These are phyloP conservation scores for Entomortierella beljakovae DNA, from an alignment of 192 early-diverging fungal species.

Conservation along the genomic window DNA sequence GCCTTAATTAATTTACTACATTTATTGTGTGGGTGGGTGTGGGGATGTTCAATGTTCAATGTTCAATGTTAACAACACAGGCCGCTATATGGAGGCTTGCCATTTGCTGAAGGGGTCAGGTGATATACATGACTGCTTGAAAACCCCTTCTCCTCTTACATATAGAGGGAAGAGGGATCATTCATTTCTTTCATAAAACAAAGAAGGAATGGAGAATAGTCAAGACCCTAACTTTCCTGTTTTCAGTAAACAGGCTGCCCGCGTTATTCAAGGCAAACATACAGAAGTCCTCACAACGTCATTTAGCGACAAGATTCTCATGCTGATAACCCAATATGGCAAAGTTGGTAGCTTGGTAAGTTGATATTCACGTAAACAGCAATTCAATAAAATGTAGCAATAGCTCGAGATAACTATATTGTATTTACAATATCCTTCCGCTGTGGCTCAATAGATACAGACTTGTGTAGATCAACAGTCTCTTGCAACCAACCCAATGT, in stretches of 20 bases:
- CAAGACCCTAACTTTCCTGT: conserved; percentile 54
- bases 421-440: not conserved
- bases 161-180: too few relatives aligned
- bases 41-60: too few relatives aligned
- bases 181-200: too few relatives aligned
- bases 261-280: conserved; percentile 56
- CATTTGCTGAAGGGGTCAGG: too few relatives aligned
- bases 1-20: too few relatives aligned
- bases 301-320: conserved; percentile 63
- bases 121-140: too few relatives aligned
- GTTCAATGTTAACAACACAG: too few relatives aligned
- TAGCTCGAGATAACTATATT: too few relatives aligned
- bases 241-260: conserved; percentile 57
- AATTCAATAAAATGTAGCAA: not conserved
- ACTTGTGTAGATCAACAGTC: conserved; percentile 57
- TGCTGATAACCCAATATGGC: conserved; percentile 65
- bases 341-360: conserved; percentile 67
- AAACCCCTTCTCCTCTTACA: too few relatives aligned
- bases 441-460: conserved; percentile 47
- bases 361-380: not conserved
- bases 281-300: conserved; percentile 63
- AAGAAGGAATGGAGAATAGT: not conserved
- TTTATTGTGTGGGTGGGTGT: too few relatives aligned
- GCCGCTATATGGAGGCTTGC: too few relatives aligned
- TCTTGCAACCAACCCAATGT: conserved; percentile 26